Base-by-base conservation (phyloP, 306 rosid species). In the Fragaria ananassa region DNA sequence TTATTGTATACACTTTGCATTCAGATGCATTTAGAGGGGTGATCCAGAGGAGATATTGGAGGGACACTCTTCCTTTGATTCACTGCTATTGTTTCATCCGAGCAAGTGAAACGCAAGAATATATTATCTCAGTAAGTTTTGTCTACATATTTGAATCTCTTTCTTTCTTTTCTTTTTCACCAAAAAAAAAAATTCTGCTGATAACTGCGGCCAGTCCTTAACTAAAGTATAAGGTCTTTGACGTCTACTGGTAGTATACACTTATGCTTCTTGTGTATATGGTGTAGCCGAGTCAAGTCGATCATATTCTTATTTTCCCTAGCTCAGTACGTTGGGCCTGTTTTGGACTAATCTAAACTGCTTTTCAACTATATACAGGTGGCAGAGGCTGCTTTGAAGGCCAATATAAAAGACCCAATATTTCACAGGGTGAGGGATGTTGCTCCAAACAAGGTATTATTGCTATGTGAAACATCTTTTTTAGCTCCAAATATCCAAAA, bases 41-140 rank as follows among this genome's bases (percentile, higher is more conserved):
- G 83, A 84, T 87, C 83, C 84, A 60, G 78, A 92, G 81, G 81
- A 87, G 84, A 76, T 84, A 79, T 84, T 90, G 97, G 98, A 89
- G 70, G 76, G 97, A 91, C 50, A 71, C 71, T 79, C 96, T 92
- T 57, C 98, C 98, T 75, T 86, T 84, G 93, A 85, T 95, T 76
- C 98, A 95, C 79, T 95, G 97, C 76, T 95, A 92, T 82, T 92
- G 97, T 85, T 95, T 95, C 85, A 92, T 92, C 21, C 88, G 91
- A 71, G 96, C 98, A 41, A 82, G 76, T 84, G 97, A 95, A 87
- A 85, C 88, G 39, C 91, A 84, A 45, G 92, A 89, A 66, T 80
- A 78, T 72, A 86, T 92, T 61, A 62, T 84, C 71, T 86, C 92
- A 39, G 98, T 95, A 89, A 85, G 97, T 84, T 74, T 53, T 75